These are phyloP conservation scores for Aureobasidium mangrovei DNA, from an alignment of 2,329 filamentous ascomycete species.

Conservation along the genomic window DNA sequence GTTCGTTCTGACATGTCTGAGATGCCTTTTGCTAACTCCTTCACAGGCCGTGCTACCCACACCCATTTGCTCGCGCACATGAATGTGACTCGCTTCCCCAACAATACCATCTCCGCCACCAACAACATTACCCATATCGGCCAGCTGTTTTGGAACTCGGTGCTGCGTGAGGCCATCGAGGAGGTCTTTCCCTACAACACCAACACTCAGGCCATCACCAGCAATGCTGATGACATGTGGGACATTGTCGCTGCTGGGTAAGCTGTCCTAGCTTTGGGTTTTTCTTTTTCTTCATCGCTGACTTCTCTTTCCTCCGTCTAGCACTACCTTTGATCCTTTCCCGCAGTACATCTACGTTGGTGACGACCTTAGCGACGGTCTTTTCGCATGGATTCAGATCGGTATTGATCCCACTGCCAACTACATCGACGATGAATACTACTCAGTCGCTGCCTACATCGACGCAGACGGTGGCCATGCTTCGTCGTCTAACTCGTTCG, in stretches of 20 bases:
- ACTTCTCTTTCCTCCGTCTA: too few relatives aligned
- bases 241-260: conserved; percentile 39
- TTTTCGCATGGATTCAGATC: conserved; percentile 44
- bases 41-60: conserved; percentile 30
- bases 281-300: too few relatives aligned
- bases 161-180: conserved; percentile 46
- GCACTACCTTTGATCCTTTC: conserved; percentile 45
- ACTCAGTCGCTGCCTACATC: neutral
- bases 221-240: conserved; percentile 45
- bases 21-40: neutral
- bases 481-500: neutral
- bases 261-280: too few relatives aligned
- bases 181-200: conserved; percentile 36
- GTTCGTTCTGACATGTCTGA: neutral
- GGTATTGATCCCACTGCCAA: conserved; percentile 21
- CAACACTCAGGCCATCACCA: conserved; percentile 36
- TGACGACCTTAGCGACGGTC: conserved; percentile 41
- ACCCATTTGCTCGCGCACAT: conserved; percentile 33
- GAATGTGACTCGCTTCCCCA: conserved; percentile 34
- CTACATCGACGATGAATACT: conserved; percentile 5
- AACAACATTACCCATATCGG: conserved; percentile 50
- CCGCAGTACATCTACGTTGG: conserved; percentile 51
- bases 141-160: conserved; percentile 57
- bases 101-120: conserved; percentile 38
- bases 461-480: conserved; percentile 25